Conservation (phyloP, 1,284 basidiomycete species). For the Anthracocystis panici-leucophaei region DNA sequence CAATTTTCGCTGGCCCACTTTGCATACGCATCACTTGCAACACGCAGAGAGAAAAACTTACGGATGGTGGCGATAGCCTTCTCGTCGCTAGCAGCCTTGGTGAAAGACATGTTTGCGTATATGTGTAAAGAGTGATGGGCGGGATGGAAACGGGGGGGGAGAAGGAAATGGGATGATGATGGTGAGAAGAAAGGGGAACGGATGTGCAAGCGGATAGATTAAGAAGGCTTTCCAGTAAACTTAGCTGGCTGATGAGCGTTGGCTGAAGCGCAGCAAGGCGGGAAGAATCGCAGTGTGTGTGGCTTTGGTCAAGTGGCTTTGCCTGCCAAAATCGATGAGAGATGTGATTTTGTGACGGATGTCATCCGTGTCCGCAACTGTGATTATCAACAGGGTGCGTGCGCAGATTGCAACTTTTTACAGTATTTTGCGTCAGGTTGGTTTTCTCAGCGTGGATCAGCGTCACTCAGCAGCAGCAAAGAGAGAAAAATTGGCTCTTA, state of each 20-base stretch:
- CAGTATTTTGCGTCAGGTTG: slow-evolving; percentile 6
- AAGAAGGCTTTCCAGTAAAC: slow-evolving; percentile 8
- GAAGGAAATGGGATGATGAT: slow-evolving; percentile 14
- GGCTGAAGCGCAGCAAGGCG: too few relatives aligned
- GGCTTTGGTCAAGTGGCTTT: too few relatives aligned
- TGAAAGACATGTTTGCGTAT: slow-evolving; percentile 54
- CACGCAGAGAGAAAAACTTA: slow-evolving; percentile 28
- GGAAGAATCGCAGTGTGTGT: too few relatives aligned
- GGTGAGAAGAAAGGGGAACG: slow-evolving; percentile 20
- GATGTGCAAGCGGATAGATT: not conserved
- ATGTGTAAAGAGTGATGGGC: not conserved
- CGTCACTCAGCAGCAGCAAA: not conserved
- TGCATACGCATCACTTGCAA: not conserved
- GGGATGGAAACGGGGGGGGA: slow-evolving; percentile 1
- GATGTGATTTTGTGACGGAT: not conserved
- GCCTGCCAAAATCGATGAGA: slow-evolving; percentile 9
- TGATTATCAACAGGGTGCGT: slow-evolving; percentile 9
- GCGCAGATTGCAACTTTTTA: slow-evolving; percentile 1
- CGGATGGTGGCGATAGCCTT: slow-evolving; percentile 65
- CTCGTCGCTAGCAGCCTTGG: slow-evolving; percentile 54
- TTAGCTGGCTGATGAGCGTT: too few relatives aligned
- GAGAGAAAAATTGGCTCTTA: too few relatives aligned
- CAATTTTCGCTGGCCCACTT: not conserved
- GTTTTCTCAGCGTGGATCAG: not conserved
- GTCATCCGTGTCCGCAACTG: not conserved